Evolutionary conservation across 768 basidiomycete genomes (phyloP), one percentile per base, ranked within the genome.

Genomic region (Amanita subjunquillea): DNA sequence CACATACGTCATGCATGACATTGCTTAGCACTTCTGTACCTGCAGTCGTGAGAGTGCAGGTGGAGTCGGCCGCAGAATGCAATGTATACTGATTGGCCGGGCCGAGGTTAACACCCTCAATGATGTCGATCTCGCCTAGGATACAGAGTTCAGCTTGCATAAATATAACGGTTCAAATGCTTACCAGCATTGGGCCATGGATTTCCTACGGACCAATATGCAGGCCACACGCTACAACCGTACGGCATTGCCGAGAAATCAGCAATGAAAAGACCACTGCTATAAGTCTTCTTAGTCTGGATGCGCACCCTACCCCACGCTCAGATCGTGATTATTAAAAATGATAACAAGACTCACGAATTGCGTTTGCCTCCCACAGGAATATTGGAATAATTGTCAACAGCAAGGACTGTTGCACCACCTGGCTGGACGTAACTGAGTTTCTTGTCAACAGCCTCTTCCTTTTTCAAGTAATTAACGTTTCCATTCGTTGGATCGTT

Each of bases 191-290:
- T 15, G 3, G 79, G 79, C 81, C 80, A 83, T 42, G 72, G 59
- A 2, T 74, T 69, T 6, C 80, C 79, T 41, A 72, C 68, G 3
- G 73, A 71, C 73, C 74, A 78, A 45, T 67, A 78, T 22, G 75
- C 75, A 3, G 85, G 65, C 84, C 85, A 68, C 67, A 82, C 75
- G 50, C 76, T 72, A 60, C 83, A 87, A 0, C 87, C 87, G 49
- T 78, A 73, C 7, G 87, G 87, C 83, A 87, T 85, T 2, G 76
- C 68, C 48, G 62, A 73, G 51, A 87, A 77, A 59, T 89, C 87
- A 15, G 87, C 74, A 57, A 90, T 80, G 69, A 90, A 87, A 9
- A 90, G 69, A 3, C 87, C 87, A n/a, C 71, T 64, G 45, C 66
- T 76, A 61, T 80, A 89, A 22, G 63, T 69, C 61, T 84, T 81